Percentiles rank a stretch among this genome's conserved stretches.
Evolutionary conservation across 2,329 filamentous ascomycete species (phyloP).

Genomic region (Gnomoniopsis sp.): DNA sequence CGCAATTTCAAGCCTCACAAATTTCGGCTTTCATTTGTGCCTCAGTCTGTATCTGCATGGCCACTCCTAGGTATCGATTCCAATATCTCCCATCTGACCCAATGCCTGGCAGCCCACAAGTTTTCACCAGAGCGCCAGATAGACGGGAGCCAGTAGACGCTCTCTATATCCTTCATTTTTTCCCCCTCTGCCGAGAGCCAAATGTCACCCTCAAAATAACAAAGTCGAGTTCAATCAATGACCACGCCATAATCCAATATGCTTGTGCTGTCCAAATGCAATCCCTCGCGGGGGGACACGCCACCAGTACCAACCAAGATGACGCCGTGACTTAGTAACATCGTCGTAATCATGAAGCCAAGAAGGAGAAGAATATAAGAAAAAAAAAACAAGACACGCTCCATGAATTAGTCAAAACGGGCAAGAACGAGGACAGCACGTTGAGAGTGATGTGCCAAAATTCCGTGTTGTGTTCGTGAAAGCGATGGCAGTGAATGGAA

Average conservation of each 20-base stretch:
- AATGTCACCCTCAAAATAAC: not conserved
- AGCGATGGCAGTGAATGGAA: too few species aligned
- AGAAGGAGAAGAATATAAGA: not conserved
- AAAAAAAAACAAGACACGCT: not conserved
- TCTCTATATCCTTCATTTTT: too few species aligned
- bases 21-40: too few species aligned
- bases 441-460: not conserved
- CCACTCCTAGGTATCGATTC: too few species aligned
- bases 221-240: too few species aligned
- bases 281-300: not conserved
- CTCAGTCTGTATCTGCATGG: too few species aligned
- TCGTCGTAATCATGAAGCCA: not conserved
- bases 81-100: too few species aligned
- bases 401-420: not conserved
- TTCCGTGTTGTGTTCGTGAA: not conserved
- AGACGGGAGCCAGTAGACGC: too few species aligned
- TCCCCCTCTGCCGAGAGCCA: too few species aligned
- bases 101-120: too few species aligned
- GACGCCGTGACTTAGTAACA: not conserved
- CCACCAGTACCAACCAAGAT: not conserved
- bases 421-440: not conserved
- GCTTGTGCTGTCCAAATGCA: not conserved
- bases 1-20: too few species aligned
- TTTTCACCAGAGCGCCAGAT: not conserved
- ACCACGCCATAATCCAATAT: too few species aligned